phyloP scores from a whole-genome alignment of 164 flowering plant genomes.

The Liriodendron chinense region DNA sequence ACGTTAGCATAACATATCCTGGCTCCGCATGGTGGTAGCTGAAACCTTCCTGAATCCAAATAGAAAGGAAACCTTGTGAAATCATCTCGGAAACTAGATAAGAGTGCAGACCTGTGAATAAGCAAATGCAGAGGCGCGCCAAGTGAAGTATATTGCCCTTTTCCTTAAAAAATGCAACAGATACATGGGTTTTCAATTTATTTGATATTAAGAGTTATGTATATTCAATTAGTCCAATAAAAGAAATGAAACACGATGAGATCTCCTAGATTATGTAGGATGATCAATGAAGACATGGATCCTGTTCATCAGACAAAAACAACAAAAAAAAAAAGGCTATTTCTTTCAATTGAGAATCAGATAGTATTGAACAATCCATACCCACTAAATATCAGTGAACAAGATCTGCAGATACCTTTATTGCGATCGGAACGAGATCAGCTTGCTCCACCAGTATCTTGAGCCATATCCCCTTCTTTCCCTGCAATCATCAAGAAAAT shows the following conservation, averaged over 20 bases:
- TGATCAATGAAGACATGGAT: neutral
- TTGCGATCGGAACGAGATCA: constrained; percentile 65
- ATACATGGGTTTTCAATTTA: neutral
- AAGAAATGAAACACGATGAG: neutral
- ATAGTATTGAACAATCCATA: neutral
- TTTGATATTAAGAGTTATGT: neutral
- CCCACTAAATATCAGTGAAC: neutral
- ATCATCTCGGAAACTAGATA: neutral
- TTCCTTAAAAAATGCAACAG: neutral
- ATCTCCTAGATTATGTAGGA: too few species aligned
- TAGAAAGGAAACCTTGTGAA: too few species aligned
- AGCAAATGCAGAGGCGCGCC: neutral
- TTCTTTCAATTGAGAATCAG: neutral
- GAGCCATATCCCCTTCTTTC: constrained; percentile 59
- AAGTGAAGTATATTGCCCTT: neutral
- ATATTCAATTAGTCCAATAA: neutral
- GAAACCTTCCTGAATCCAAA: constrained; percentile 55
- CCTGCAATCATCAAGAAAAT: constrained; percentile 30
- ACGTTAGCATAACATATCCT: constrained; percentile 56
- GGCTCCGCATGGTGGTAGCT: constrained; percentile 63
- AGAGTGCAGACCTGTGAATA: neutral
- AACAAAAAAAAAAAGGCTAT: neutral
- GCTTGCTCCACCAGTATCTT: constrained; percentile 43
- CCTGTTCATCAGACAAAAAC: neutral
- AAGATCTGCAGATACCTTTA: constrained; percentile 40